Evolutionary conservation across 2,329 filamentous ascomycete species (phyloP).

Genomic region (Fusarium hostae): DNA sequence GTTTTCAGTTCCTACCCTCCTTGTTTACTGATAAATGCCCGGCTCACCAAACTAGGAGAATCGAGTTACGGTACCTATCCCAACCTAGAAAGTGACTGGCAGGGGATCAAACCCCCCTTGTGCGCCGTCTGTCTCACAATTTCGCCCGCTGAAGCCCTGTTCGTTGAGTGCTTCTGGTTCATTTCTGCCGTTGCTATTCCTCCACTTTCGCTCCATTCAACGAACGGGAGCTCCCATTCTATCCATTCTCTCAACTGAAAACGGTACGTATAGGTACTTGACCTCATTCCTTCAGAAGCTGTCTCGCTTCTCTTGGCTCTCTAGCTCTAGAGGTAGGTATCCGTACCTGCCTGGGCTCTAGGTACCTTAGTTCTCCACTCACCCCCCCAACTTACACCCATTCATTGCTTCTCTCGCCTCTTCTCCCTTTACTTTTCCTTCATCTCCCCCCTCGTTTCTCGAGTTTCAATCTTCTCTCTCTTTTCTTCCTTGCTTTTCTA

Average conservation of each 20-base stretch:
- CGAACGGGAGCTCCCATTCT: constrained; percentile 13
- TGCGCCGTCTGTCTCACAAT: constrained; percentile 37
- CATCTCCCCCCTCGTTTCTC: constrained; percentile 24
- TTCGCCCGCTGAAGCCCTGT: constrained; percentile 20
- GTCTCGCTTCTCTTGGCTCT: constrained; percentile 41
- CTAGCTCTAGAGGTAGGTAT: constrained; percentile 30
- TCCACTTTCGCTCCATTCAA: constrained; percentile 1
- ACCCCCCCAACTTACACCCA: constrained; percentile 31
- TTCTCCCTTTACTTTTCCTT: constrained; percentile 33
- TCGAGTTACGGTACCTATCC: constrained; percentile 8
- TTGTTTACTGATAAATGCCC: constrained; percentile 21
- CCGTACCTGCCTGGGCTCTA: background rate
- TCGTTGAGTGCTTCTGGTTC: constrained; percentile 19
- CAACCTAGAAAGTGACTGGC: constrained; percentile 14
- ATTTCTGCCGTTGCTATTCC: constrained; percentile 13
- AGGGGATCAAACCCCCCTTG: constrained; percentile 28
- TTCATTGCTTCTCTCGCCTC: constrained; percentile 19
- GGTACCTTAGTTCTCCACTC: constrained; percentile 23
- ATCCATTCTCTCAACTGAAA: constrained; percentile 27
- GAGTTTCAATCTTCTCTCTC: constrained; percentile 18
- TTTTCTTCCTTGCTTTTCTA: constrained; percentile 31
- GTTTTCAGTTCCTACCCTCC: constrained; percentile 7
- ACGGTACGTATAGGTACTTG: constrained; percentile 28
- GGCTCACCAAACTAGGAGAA: constrained; percentile 31
- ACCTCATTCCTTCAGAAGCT: constrained; percentile 33